phyloP scores from a whole-genome alignment of 306 rosid genomes.

The Leucaena leucocephala region DNA sequence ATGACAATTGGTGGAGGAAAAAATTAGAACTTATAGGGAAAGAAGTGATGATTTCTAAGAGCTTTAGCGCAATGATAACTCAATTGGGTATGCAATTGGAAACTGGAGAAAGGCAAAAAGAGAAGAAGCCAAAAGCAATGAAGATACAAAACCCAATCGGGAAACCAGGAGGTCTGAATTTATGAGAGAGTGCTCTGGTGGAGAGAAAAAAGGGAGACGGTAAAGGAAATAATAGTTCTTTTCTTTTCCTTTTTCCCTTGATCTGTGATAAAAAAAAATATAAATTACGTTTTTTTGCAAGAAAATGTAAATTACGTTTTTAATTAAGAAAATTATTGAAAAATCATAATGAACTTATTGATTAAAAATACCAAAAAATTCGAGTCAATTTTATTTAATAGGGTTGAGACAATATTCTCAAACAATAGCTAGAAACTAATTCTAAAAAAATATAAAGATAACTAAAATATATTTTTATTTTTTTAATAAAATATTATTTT shows the following conservation, averaged over 20 bases:
- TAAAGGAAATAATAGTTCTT: conserved; percentile 25
- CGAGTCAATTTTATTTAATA: no score
- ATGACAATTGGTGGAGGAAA: neutral
- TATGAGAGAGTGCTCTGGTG: neutral
- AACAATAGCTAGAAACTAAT: no score
- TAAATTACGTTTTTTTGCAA: neutral
- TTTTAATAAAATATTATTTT: no score
- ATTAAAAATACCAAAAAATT: no score
- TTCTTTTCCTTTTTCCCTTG: conserved; percentile 41
- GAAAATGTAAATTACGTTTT: no score
- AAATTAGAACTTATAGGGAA: conserved; percentile 28
- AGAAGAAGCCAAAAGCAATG: neutral
- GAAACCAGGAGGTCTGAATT: neutral
- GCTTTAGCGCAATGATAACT: neutral
- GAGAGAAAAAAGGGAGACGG: neutral
- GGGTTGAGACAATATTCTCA: no score
- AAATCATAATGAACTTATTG: no score
- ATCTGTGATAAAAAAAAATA: conserved; percentile 37
- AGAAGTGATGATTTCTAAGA: neutral
- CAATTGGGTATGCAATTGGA: neutral
- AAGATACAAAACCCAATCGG: neutral
- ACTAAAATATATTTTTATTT: no score
- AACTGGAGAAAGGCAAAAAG: neutral
- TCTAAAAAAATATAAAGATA: no score
- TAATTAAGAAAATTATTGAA: no score